Evolutionary conservation across 306 rosid species (phyloP).

Genomic region (Delonix regia): DNA sequence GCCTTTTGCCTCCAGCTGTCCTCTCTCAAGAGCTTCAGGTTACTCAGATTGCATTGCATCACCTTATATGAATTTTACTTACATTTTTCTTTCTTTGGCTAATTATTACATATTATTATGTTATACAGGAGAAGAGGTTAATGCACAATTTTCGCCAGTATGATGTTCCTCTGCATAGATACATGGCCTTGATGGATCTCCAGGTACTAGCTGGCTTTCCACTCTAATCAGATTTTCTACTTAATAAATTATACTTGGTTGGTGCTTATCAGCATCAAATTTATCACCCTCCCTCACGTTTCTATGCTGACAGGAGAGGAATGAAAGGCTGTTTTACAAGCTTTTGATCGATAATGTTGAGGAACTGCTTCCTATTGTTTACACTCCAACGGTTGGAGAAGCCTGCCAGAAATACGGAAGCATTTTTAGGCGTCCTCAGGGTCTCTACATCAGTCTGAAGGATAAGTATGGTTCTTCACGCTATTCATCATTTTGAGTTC

Average conservation of each 20-base stretch:
- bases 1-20: conserved; percentile 85
- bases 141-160: conserved; percentile 90
- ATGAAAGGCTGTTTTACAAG: conserved; percentile 91
- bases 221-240: neutral
- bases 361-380: conserved; percentile 92
- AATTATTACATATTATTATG: conserved; percentile 19
- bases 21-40: conserved; percentile 91
- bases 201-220: conserved; percentile 56
- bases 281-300: conserved; percentile 31
- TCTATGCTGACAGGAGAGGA: conserved; percentile 73
- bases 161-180: conserved; percentile 87
- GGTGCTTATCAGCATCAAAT: conserved; percentile 2
- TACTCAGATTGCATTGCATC: neutral
- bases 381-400: conserved; percentile 97
- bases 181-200: conserved; percentile 97
- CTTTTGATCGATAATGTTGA: conserved; percentile 87
- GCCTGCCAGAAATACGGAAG: conserved; percentile 98
- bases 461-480: conserved; percentile 63
- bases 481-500: neutral
- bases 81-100: conserved; percentile 3
- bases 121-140: conserved; percentile 73
- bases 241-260: neutral
- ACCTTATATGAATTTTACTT: neutral
- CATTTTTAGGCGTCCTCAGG: conserved; percentile 92
- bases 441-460: conserved; percentile 88